A percentile compares a stretch with the other conserved stretches of the same genome.
Evolutionary conservation across 2,329 filamentous ascomycete species (phyloP).

Genomic region (Alternaria sp.): DNA sequence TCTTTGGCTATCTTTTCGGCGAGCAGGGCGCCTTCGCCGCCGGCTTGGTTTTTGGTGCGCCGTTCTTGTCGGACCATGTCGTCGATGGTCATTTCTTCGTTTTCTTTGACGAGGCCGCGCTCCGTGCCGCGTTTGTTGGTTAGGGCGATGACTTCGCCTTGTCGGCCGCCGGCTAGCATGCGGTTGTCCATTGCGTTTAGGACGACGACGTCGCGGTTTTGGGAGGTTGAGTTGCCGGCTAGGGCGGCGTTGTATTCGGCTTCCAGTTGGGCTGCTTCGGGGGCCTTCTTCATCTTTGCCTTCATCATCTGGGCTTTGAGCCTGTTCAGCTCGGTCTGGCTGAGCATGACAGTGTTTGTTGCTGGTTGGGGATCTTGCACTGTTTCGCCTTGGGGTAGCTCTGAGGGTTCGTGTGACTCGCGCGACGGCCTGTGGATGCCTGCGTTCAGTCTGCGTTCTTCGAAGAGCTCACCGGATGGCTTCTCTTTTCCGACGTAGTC

Average conservation of each 20-base stretch:
- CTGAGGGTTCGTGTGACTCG: conserved; percentile 33
- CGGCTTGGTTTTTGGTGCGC: conserved; percentile 76
- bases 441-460: conserved; percentile 72
- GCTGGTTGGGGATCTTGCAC: conserved; percentile 62
- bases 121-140: conserved; percentile 83
- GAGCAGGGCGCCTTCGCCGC: conserved; percentile 80
- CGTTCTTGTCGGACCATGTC: conserved; percentile 97
- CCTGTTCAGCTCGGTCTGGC: conserved; percentile 83
- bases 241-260: conserved; percentile 81
- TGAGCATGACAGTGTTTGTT: conserved; percentile 62
- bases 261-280: conserved; percentile 79
- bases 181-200: conserved; percentile 89
- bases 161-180: conserved; percentile 78
- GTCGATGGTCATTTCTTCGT: conserved; percentile 93
- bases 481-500: conserved; percentile 86
- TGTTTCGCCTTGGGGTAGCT: conserved; percentile 60
- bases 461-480: conserved; percentile 84
- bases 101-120: conserved; percentile 83
- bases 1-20: conserved; percentile 96
- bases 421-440: conserved; percentile 53
- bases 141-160: conserved; percentile 77
- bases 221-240: conserved; percentile 63
- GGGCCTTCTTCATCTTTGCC: conserved; percentile 80
- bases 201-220: conserved; percentile 74
- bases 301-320: conserved; percentile 96